These are phyloP conservation scores for Ilyonectria destructans DNA, from an alignment of 2,329 filamentous ascomycete genomes.

Conservation along the genomic window DNA sequence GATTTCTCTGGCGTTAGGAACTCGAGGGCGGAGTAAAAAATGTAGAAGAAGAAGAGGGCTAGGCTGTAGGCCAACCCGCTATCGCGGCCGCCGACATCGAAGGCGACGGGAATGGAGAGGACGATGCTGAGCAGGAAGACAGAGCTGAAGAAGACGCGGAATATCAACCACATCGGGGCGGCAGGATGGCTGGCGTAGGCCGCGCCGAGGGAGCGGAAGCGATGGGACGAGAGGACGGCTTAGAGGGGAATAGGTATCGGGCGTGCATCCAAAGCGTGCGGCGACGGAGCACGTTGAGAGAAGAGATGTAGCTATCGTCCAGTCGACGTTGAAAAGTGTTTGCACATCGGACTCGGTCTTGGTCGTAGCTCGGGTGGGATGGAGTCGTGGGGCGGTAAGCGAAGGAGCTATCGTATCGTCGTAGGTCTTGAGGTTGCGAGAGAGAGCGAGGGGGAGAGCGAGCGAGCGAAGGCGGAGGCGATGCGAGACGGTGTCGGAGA, in stretches of 20 bases:
- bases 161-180: constrained; percentile 84
- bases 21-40: constrained; percentile 86
- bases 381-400: constrained; percentile 18
- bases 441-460: background rate
- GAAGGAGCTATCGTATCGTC: constrained; percentile 24
- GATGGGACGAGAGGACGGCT: constrained; percentile 33
- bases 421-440: constrained; percentile 15
- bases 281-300: constrained; percentile 33
- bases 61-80: constrained; percentile 96
- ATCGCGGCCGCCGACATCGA: constrained; percentile 96
- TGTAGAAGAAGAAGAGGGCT: constrained; percentile 90
- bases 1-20: constrained; percentile 86
- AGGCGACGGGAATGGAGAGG: constrained; percentile 95
- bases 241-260: constrained; percentile 23
- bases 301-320: constrained; percentile 27
- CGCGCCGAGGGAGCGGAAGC: constrained; percentile 45
- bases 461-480: constrained; percentile 4
- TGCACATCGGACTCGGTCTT: constrained; percentile 43
- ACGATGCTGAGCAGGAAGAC: constrained; percentile 93
- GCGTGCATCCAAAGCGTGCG: constrained; percentile 40
- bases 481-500: constrained; percentile 11
- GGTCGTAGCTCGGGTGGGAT: constrained; percentile 8
- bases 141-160: constrained; percentile 84
- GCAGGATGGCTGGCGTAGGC: constrained; percentile 49
- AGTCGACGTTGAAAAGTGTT: constrained; percentile 40